These are phyloP conservation scores for Globisporangium paroecandrum DNA, from an alignment of 352 stramenopile species.

Conservation along the genomic window DNA sequence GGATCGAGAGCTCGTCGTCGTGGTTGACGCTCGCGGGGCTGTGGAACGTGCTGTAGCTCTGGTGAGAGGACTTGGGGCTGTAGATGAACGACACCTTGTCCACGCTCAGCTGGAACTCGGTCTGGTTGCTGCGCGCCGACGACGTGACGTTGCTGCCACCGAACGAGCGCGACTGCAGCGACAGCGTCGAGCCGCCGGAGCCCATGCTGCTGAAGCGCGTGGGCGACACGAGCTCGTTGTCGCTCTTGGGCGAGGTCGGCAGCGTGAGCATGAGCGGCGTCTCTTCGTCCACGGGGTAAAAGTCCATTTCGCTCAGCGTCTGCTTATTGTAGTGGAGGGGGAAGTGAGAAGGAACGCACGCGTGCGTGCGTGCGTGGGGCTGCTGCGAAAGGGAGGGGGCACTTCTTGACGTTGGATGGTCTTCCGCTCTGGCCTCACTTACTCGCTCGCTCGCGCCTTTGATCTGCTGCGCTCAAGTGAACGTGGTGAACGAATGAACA, in stretches of 20 bases:
- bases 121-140: slow-evolving; percentile 26
- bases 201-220: slow-evolving; percentile 14
- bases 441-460: neutral
- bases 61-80: slow-evolving; percentile 42
- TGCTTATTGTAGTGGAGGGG: neutral
- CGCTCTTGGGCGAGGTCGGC: slow-evolving; percentile 32
- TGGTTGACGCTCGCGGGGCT: slow-evolving; percentile 32
- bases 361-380: neutral
- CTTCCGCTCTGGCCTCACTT: neutral
- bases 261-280: slow-evolving; percentile 30
- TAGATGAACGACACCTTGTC: slow-evolving; percentile 84
- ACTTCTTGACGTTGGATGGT: neutral
- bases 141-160: slow-evolving; percentile 5
- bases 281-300: slow-evolving; percentile 41
- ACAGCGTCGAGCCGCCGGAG: slow-evolving; percentile 15
- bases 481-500: neutral
- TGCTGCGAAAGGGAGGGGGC: neutral
- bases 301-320: slow-evolving; percentile 29
- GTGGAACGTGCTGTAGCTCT: slow-evolving; percentile 54
- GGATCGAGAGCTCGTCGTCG: slow-evolving; percentile 73
- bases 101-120: slow-evolving; percentile 69
- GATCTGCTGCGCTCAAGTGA: neutral
- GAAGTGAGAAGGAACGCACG: neutral
- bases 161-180: slow-evolving; percentile 11
- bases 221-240: slow-evolving; percentile 20